Evolutionary conservation across 2,329 filamentous ascomycete species (phyloP).

Genomic region (Hirsutella thompsonii): DNA sequence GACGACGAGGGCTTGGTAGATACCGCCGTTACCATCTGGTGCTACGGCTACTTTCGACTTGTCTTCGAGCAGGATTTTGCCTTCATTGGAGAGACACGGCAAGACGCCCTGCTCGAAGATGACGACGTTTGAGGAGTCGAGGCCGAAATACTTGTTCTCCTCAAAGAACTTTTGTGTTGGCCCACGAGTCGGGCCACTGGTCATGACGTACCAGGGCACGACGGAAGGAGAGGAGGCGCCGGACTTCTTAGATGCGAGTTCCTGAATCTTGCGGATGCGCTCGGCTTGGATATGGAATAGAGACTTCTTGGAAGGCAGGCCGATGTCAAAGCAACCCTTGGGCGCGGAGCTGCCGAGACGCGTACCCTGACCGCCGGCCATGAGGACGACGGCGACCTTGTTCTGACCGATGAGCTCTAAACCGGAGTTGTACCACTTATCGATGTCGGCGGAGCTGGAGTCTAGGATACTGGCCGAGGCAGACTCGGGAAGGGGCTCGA

Average conservation of each 20-base stretch:
- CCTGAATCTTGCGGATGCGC: slow-evolving; percentile 76
- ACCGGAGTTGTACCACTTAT: slow-evolving; percentile 73
- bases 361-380: slow-evolving; percentile 95
- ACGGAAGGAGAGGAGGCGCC: slow-evolving; percentile 37
- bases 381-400: slow-evolving; percentile 76
- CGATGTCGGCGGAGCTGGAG: slow-evolving; percentile 63
- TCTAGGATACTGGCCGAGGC: slow-evolving; percentile 87
- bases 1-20: slow-evolving; percentile 82
- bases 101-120: slow-evolving; percentile 97
- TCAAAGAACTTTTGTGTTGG: slow-evolving; percentile 92
- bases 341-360: slow-evolving; percentile 86
- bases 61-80: slow-evolving; percentile 87
- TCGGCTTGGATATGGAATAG: slow-evolving; percentile 97
- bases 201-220: slow-evolving; percentile 99
- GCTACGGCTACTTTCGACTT: slow-evolving; percentile 89
- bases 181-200: slow-evolving; percentile 80
- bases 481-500: slow-evolving; percentile 80
- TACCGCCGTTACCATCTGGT: slow-evolving; percentile 91
- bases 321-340: slow-evolving; percentile 97
- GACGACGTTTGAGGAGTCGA: slow-evolving; percentile 71
- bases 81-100: slow-evolving; percentile 93
- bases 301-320: slow-evolving; percentile 81
- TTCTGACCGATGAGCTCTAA: slow-evolving; percentile 69
- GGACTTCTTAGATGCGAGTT: slow-evolving; percentile 61
- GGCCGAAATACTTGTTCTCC: slow-evolving; percentile 80